A percentile compares a stretch with the other conserved stretches of the same genome.
These are phyloP conservation scores for Meira miltonrushii DNA, from an alignment of 1,284 basidiomycete genomes.

Conservation along the genomic window DNA sequence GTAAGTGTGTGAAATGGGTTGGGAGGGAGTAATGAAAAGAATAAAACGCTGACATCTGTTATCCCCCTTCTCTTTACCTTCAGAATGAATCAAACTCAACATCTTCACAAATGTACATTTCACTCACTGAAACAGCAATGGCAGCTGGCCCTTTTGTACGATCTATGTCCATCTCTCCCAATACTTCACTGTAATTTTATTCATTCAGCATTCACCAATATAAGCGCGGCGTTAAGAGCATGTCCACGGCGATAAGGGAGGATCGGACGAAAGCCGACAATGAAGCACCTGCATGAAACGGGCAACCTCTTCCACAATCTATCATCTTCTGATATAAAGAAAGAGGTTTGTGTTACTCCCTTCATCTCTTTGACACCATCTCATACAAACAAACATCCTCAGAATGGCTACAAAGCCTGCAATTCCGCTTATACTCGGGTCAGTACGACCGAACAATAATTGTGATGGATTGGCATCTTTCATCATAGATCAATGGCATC, in stretches of 20 bases:
- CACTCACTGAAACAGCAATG: slow-evolving; percentile 4
- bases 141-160: slow-evolving; percentile 5
- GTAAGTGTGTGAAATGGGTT: background rate
- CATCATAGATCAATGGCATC: no score
- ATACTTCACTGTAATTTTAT: background rate
- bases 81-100: background rate
- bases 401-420: no score
- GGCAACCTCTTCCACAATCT: no score
- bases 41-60: background rate
- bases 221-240: background rate
- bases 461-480: no score
- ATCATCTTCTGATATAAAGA: no score
- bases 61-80: background rate
- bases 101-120: background rate
- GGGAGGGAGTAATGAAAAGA: background rate
- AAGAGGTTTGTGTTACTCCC: no score
- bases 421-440: no score
- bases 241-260: background rate
- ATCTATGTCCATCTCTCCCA: slow-evolving; percentile 2
- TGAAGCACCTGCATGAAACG: no score
- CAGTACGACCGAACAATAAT: no score
- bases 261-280: no score
- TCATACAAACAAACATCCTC: no score
- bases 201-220: background rate
- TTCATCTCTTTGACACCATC: no score